Evolutionary conservation across 2,329 filamentous ascomycete species (phyloP).

Genomic region (Diaporthe citriasiana): DNA sequence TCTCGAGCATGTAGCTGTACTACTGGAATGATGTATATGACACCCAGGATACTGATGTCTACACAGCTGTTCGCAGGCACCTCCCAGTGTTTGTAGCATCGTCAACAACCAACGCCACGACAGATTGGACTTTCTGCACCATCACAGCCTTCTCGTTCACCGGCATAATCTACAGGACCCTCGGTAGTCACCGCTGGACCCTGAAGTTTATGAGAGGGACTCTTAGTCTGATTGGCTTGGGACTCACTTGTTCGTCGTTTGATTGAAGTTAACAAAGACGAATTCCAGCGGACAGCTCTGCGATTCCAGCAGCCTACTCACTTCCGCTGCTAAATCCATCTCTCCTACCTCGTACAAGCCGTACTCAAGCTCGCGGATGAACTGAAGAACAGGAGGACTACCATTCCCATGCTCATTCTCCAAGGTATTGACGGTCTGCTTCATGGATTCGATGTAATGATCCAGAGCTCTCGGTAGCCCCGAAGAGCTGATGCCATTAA

Average conservation of each 20-base stretch:
- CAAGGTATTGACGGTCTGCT: neutral
- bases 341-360: neutral
- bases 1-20: too few species aligned
- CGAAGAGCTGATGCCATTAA: neutral
- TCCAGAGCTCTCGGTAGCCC: neutral
- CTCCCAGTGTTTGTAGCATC: neutral
- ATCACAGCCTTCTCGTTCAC: neutral
- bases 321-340: neutral
- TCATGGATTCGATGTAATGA: neutral
- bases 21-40: too few species aligned
- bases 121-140: neutral
- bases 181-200: neutral
- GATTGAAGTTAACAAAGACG: neutral
- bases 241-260: neutral
- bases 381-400: neutral
- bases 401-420: neutral
- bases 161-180: neutral
- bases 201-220: too few species aligned
- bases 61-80: neutral
- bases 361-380: neutral
- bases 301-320: neutral
- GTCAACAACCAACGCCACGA: too few species aligned
- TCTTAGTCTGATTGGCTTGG: too few species aligned
- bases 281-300: neutral
- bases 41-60: neutral